Evolutionary conservation across 129 eudicot genomes (phyloP).

Genomic region (Cynara cardunculus): DNA sequence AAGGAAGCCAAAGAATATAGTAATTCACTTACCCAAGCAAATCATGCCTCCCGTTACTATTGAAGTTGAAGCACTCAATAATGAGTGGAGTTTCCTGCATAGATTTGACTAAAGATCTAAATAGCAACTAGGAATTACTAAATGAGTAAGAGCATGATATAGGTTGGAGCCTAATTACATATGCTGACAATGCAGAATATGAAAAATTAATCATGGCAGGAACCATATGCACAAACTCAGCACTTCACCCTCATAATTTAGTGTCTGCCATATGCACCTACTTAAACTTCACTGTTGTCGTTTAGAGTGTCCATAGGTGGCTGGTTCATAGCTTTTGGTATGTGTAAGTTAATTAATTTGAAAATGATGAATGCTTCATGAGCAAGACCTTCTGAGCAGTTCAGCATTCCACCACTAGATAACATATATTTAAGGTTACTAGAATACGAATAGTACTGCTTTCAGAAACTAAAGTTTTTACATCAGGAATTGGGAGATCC

Average conservation of each 20-base stretch:
- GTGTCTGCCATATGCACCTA: background rate
- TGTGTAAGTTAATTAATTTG: background rate
- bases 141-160: background rate
- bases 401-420: background rate
- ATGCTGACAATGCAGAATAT: background rate
- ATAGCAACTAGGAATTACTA: background rate
- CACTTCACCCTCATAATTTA: background rate
- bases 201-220: background rate
- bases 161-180: background rate
- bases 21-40: conserved; percentile 65
- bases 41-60: conserved; percentile 91
- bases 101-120: conserved; percentile 13
- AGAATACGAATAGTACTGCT: background rate
- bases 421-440: background rate
- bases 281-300: background rate
- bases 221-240: background rate
- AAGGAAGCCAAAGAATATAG: conserved; percentile 13
- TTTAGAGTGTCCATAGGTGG: background rate
- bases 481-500: background rate
- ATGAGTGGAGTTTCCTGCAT: conserved; percentile 85
- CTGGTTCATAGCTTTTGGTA: background rate
- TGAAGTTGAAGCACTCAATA: conserved; percentile 89
- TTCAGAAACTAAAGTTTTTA: background rate
- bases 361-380: background rate
- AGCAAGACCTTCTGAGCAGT: background rate